phyloP scores from a whole-genome alignment of 495 filamentous ascomycete species.

The Podospora sp. region DNA sequence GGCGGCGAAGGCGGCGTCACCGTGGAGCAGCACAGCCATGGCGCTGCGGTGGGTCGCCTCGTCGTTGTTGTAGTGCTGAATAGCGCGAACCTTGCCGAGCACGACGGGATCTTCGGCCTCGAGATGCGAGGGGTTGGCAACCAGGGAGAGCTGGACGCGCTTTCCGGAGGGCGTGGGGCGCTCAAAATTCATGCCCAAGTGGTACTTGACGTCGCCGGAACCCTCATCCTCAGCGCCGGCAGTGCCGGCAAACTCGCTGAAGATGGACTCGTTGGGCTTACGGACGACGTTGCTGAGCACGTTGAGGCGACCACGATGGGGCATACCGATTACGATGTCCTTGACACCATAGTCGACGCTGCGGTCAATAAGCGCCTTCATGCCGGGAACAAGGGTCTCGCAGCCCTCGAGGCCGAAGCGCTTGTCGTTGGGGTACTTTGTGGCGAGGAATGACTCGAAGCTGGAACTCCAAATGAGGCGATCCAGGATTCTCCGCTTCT shows the following conservation, averaged over 20 bases:
- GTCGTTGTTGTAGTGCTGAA: slow-evolving; percentile 98
- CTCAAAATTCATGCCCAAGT: slow-evolving; percentile 99
- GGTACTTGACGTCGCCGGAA: slow-evolving; percentile 98
- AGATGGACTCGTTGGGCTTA: slow-evolving; percentile 99
- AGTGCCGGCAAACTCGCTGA: slow-evolving; percentile 94
- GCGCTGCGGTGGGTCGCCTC: slow-evolving; percentile 83
- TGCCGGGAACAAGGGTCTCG: slow-evolving; percentile 93
- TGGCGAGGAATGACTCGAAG: slow-evolving; percentile 91
- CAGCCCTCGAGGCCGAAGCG: slow-evolving; percentile 97
- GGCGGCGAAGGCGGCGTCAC: slow-evolving; percentile 93
- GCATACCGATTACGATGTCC: slow-evolving; percentile 99
- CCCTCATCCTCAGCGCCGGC: slow-evolving; percentile 90
- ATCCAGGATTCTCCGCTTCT: slow-evolving; percentile 96
- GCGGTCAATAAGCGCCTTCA: slow-evolving; percentile 98
- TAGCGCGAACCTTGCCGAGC: slow-evolving; percentile 93
- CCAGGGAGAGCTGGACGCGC: slow-evolving; percentile 95
- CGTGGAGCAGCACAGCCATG: slow-evolving; percentile 94
- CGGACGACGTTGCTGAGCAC: slow-evolving; percentile 97
- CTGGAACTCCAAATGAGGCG: slow-evolving; percentile 97
- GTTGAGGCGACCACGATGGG: slow-evolving; percentile 96
- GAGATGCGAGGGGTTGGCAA: slow-evolving; percentile 97
- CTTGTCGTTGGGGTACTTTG: slow-evolving; percentile 99
- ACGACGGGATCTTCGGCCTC: slow-evolving; percentile 99
- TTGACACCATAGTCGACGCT: slow-evolving; percentile 98
- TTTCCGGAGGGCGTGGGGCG: slow-evolving; percentile 97